Conservation (phyloP, 495 filamentous ascomycete genomes). For the Penicillium verhagenii region DNA sequence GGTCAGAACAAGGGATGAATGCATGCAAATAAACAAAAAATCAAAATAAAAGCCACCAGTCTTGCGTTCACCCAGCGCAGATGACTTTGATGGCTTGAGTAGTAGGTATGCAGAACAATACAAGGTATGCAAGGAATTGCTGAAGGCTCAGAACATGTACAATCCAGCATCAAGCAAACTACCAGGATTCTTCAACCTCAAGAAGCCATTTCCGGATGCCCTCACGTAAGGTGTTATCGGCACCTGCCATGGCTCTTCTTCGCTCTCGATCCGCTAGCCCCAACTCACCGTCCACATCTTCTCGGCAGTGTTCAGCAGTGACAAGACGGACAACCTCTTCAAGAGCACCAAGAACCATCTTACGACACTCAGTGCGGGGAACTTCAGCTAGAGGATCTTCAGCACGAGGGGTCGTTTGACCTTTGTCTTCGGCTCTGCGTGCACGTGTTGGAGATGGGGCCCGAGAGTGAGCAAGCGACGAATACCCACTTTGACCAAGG, state of each 20-base stretch:
- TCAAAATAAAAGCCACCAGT: not conserved
- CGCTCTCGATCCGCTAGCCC: slow-evolving; percentile 39
- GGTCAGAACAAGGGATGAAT: slow-evolving; percentile 19
- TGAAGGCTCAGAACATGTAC: not conserved
- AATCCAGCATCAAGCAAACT: slow-evolving; percentile 8
- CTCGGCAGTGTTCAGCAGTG: slow-evolving; percentile 52
- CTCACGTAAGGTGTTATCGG: slow-evolving; percentile 60
- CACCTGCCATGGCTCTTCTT: slow-evolving; percentile 33
- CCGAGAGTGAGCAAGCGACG: slow-evolving; percentile 44
- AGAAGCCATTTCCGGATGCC: slow-evolving; percentile 64
- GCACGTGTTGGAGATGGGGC: slow-evolving; percentile 44
- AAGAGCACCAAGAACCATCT: slow-evolving; percentile 60
- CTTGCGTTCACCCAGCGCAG: not conserved
- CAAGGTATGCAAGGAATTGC: not conserved
- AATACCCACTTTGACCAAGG: slow-evolving; percentile 56
- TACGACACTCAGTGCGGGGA: slow-evolving; percentile 58
- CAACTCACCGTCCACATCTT: slow-evolving; percentile 39
- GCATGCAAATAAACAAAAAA: slow-evolving; percentile 4
- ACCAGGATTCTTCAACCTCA: slow-evolving; percentile 55
- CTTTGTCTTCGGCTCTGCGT: slow-evolving; percentile 32
- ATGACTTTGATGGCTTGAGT: not conserved
- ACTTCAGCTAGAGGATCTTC: slow-evolving; percentile 48
- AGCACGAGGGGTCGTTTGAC: slow-evolving; percentile 17
- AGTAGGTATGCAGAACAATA: not conserved
- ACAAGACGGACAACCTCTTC: slow-evolving; percentile 64